Conservation (phyloP, 1,284 basidiomycete species). For the Apiotrichum porosum region DNA sequence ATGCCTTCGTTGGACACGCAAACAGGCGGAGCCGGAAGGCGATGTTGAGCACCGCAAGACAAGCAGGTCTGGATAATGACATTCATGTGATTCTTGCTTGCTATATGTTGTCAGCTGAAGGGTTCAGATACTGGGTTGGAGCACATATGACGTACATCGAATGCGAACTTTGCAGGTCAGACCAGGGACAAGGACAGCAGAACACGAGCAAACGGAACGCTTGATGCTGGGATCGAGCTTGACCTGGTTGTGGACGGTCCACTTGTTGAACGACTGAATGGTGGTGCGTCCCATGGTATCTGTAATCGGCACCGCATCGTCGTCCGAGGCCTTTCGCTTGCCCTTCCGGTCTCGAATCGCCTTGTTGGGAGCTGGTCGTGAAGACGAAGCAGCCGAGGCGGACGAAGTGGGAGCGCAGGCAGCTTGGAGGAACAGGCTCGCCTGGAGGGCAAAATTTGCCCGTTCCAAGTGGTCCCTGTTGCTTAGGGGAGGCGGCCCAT, state of each 20-base stretch:
- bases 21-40: slow-evolving; percentile 20
- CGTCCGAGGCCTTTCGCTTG: slow-evolving; percentile 1
- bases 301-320: not conserved
- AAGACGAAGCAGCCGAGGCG: not conserved
- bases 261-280: slow-evolving; percentile 18
- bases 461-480: slow-evolving; percentile 42
- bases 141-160: slow-evolving; percentile 24
- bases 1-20: slow-evolving; percentile 5
- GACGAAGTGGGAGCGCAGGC: not conserved
- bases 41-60: slow-evolving; percentile 15
- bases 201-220: slow-evolving; percentile 33
- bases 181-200: slow-evolving; percentile 39
- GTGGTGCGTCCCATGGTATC: not conserved
- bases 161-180: slow-evolving; percentile 35
- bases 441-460: slow-evolving; percentile 40
- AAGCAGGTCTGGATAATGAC: slow-evolving; percentile 29
- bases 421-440: slow-evolving; percentile 32
- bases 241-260: slow-evolving; percentile 41
- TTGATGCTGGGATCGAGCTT: slow-evolving; percentile 42
- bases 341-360: not conserved
- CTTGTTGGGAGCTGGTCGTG: not conserved
- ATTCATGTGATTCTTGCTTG: slow-evolving; percentile 21
- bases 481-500: slow-evolving; percentile 22
- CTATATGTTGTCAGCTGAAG: slow-evolving; percentile 6
- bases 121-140: not conserved